Evolutionary conservation across 345 rosid species (phyloP).

Genomic region (Corchorus capsularis): DNA sequence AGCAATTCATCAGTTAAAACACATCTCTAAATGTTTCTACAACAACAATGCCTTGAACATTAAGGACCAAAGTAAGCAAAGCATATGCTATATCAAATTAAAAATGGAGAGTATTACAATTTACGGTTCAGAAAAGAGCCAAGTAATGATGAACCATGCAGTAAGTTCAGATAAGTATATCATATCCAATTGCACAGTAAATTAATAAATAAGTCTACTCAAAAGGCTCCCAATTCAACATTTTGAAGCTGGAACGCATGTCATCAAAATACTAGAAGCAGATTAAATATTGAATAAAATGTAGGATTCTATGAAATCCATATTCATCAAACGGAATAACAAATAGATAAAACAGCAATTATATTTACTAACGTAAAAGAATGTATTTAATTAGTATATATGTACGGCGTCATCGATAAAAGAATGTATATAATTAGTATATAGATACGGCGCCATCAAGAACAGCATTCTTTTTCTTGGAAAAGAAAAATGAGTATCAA

Average conservation of each 20-base stretch:
- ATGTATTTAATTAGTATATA: background rate
- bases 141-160: background rate
- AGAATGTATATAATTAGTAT: background rate
- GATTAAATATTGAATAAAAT: background rate
- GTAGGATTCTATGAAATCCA: background rate
- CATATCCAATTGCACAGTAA: background rate
- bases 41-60: background rate
- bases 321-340: background rate
- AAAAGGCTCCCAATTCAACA: background rate
- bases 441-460: background rate
- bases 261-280: constrained; percentile 5
- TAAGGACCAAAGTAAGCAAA: constrained; percentile 11
- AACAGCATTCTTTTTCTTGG: background rate
- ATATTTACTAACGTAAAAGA: background rate
- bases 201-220: background rate
- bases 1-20: constrained; percentile 9
- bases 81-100: background rate
- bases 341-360: background rate
- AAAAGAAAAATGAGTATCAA: constrained; percentile 1
- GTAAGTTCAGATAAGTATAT: background rate
- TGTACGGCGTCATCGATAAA: background rate
- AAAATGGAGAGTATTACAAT: background rate
- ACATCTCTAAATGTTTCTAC: background rate
- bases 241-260: background rate
- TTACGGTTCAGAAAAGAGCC: background rate